Evolutionary conservation across 495 filamentous ascomycete genomes (phyloP), one percentile per base, ranked within the genome.

Genomic region (Daldinia loculata): DNA sequence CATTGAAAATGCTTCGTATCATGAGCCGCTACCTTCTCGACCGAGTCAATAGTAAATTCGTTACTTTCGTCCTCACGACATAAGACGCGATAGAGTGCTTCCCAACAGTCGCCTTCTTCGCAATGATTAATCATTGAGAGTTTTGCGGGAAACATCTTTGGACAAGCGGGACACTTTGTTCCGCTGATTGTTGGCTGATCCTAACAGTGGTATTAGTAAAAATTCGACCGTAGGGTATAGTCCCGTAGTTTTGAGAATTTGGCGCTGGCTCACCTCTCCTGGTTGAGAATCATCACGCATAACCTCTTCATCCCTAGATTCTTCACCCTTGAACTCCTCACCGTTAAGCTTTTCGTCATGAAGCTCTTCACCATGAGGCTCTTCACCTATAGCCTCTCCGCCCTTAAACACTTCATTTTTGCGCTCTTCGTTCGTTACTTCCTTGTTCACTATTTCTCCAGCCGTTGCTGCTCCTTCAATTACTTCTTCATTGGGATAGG

Each of bases 41-140:
- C 27, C 2, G 22, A 17, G n/a, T 45, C 48, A 7, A 19, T 51
- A 3, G 61, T 55, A 22, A 63, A 56, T 7, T 14, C 6, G 14
- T 32, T 38, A 19, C 7, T 11, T 12, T 14, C 1, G 24, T 65
- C 62, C 30, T 34, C 51, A 17, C n/a, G 11, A 36, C 4, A 7
- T 6, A 66, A 22, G n/a, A 48, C n/a, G 9, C 15, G 9, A 17
- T 65, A 34, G 11, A 65, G 27, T 15, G 26, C 24, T 24, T 22
- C n/a, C 15, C 51, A 34, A 17, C 52, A 66, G 15, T n/a, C 19
- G 0, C 55, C 29, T 22, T 30, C 55, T 30, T 66, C 63, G 43
- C 56, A 66, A 66, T 66, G 43, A 24, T 11, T 8, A 17, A 59
- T 32, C 56, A 60, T 51, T n/a, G 63, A n/a, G 0, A 19, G 14